Percentiles rank a stretch among this genome's conserved stretches.
These are phyloP conservation scores for Lathyrus aphaca DNA, from an alignment of 306 rosid species.

Conservation along the genomic window DNA sequence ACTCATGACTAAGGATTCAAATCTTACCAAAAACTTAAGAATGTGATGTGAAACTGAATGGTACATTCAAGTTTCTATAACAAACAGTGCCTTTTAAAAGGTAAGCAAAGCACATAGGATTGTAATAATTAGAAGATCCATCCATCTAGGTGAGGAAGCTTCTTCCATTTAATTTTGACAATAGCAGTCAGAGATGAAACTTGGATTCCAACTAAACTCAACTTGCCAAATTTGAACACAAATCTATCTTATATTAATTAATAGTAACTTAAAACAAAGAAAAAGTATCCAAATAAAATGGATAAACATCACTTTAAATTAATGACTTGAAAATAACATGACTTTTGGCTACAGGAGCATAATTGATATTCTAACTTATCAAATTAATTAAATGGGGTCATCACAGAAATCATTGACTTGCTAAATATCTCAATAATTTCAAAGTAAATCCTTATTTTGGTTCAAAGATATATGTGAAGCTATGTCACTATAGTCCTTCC, in stretches of 20 bases:
- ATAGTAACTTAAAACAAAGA: not conserved
- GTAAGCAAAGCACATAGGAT: constrained; percentile 10
- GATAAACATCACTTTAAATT: constrained; percentile 27
- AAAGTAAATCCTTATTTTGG: too few relatives aligned
- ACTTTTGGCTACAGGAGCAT: not conserved
- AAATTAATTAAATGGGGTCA: constrained; percentile 13
- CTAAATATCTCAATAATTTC: too few relatives aligned
- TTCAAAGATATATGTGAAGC: too few relatives aligned
- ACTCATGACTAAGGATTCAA: too few relatives aligned
- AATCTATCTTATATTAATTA: not conserved
- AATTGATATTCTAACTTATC: constrained; percentile 19
- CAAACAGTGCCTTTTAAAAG: constrained; percentile 27
- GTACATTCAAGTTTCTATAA: constrained; percentile 29
- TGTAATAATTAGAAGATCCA: constrained; percentile 4
- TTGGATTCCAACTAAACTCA: not conserved
- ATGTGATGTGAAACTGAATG: not conserved
- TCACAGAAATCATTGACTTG: not conserved
- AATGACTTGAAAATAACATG: constrained; percentile 23
- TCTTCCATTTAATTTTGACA: constrained; percentile 30
- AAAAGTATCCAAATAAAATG: not conserved
- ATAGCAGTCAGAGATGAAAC: too few relatives aligned
- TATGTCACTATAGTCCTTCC: too few relatives aligned
- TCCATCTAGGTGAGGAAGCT: constrained; percentile 22
- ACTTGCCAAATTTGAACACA: constrained; percentile 22
- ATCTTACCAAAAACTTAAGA: not conserved